Evolutionary conservation across 1,139 yeast species (phyloP).

Genomic region (Ogataea hybrid): DNA sequence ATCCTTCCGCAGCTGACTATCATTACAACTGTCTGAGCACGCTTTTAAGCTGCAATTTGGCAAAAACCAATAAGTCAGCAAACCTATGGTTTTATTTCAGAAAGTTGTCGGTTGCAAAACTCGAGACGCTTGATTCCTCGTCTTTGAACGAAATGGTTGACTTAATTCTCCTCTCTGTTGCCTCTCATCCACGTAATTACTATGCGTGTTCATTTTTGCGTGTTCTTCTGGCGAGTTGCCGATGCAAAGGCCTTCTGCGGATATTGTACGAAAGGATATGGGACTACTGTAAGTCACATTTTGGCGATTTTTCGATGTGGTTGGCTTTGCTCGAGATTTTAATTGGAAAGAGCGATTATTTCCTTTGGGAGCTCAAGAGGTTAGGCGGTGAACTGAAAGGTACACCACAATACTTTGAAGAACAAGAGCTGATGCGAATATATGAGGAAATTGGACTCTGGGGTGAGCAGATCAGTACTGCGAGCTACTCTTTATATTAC

Average conservation of each 20-base stretch:
- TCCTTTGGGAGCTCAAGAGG: slow-evolving; percentile 8
- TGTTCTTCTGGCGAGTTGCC: slow-evolving; percentile 28
- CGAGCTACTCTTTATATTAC: slow-evolving; percentile 12
- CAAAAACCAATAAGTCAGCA: slow-evolving; percentile 42
- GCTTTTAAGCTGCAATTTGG: slow-evolving; percentile 35
- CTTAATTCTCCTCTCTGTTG: slow-evolving; percentile 35
- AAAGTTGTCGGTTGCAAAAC: slow-evolving; percentile 24
- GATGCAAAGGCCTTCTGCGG: slow-evolving; percentile 1
- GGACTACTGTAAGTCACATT: slow-evolving; percentile 34
- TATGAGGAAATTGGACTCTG: slow-evolving; percentile 11
- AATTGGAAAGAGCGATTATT: slow-evolving; percentile 12
- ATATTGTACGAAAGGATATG: slow-evolving; percentile 24
- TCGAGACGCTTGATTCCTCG: neutral
- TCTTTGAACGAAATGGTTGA: neutral
- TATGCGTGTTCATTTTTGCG: slow-evolving; percentile 44
- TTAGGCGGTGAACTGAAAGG: slow-evolving; percentile 3
- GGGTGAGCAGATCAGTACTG: slow-evolving; percentile 7
- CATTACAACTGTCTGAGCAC: slow-evolving; percentile 14
- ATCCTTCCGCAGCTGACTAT: neutral
- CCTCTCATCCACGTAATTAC: slow-evolving; percentile 42
- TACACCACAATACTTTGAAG: neutral
- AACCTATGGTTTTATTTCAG: slow-evolving; percentile 40
- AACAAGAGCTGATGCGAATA: neutral
- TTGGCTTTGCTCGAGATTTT: slow-evolving; percentile 13
- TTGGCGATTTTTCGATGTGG: slow-evolving; percentile 23